These are phyloP conservation scores for Penicillium soppii DNA, from an alignment of 495 filamentous ascomycete species.

Conservation along the genomic window DNA sequence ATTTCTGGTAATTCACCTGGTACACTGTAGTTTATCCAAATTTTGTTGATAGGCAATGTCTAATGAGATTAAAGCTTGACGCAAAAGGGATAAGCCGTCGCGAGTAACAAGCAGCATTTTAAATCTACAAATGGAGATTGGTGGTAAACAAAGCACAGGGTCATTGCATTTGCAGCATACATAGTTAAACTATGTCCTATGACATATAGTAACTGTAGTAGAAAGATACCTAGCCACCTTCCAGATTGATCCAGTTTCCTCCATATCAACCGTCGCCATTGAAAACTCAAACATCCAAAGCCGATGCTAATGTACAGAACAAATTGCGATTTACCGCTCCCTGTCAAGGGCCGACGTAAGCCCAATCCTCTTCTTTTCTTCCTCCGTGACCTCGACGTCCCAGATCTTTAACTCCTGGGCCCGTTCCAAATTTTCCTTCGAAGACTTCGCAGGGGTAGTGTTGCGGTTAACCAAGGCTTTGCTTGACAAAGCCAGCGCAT, in stretches of 20 bases:
- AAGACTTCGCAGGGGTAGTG: slow-evolving; percentile 32
- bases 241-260: slow-evolving; percentile 8
- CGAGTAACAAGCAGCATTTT: no score
- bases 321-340: slow-evolving; percentile 8
- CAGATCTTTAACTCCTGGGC: slow-evolving; percentile 50
- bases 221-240: background rate
- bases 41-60: no score
- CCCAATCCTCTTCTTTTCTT: slow-evolving; percentile 22
- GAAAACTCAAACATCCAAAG: background rate
- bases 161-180: background rate
- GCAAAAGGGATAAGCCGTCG: no score
- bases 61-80: no score
- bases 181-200: slow-evolving; percentile 4
- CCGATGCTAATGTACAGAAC: slow-evolving; percentile 27
- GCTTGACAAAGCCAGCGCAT: slow-evolving; percentile 69
- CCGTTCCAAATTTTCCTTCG: slow-evolving; percentile 31
- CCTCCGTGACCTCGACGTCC: slow-evolving; percentile 34
- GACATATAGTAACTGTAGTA: background rate
- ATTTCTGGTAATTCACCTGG: no score
- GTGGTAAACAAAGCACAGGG: slow-evolving; percentile 2
- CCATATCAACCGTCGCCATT: slow-evolving; percentile 2
- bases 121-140: background rate
- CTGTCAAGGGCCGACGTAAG: background rate
- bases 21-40: no score
- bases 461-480: slow-evolving; percentile 59